Conservation (phyloP, 2,329 filamentous ascomycete species). For the Coniochaeta ligniaria region DNA sequence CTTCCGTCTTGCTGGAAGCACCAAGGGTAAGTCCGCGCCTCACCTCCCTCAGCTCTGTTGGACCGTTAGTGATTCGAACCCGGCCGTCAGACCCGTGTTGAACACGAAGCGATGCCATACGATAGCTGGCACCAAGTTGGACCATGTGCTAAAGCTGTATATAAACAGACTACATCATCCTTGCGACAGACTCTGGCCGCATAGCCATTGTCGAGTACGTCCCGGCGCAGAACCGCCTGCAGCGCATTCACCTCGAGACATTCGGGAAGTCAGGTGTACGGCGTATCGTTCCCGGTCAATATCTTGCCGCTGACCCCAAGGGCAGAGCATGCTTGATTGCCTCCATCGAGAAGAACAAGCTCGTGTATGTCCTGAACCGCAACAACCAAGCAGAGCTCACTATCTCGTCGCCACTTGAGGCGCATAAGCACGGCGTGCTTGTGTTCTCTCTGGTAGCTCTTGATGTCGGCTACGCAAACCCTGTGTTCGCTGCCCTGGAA, state of each 20-base stretch:
- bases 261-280: constrained; percentile 96
- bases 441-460: constrained; percentile 83
- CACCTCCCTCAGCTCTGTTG: constrained; percentile 45
- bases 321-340: constrained; percentile 92
- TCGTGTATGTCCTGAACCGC: constrained; percentile 96
- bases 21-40: constrained; percentile 71
- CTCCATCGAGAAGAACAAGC: constrained; percentile 96
- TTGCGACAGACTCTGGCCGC: constrained; percentile 91
- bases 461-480: constrained; percentile 95
- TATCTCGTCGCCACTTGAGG: constrained; percentile 94
- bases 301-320: constrained; percentile 91
- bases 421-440: constrained; percentile 85
- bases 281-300: constrained; percentile 90
- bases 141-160: constrained; percentile 15
- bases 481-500: constrained; percentile 91
- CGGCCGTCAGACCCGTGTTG: constrained; percentile 36
- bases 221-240: constrained; percentile 78
- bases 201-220: constrained; percentile 93
- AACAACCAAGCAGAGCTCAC: constrained; percentile 91
- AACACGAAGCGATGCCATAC: not conserved
- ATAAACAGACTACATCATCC: constrained; percentile 80
- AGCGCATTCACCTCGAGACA: constrained; percentile 87
- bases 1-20: constrained; percentile 88
- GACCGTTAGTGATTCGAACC: constrained; percentile 57
- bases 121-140: not conserved